Evolutionary conservation across 208 protist genomes (phyloP).

Genomic region (Leishmania mexicana): DNA sequence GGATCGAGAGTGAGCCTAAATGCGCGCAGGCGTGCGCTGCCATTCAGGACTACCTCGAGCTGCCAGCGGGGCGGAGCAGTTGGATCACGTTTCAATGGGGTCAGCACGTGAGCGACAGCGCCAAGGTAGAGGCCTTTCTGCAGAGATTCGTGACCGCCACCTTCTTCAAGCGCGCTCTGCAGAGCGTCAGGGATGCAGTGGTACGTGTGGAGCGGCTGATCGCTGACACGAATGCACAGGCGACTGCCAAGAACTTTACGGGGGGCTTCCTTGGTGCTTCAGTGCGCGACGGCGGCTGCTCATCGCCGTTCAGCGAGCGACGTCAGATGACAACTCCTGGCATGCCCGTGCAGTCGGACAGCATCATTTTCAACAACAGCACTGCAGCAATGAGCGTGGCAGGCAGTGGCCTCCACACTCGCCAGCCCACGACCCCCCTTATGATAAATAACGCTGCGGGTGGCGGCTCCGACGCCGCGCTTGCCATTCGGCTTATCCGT

Average conservation of each 20-base stretch:
- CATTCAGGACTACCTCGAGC: slow-evolving; percentile 49
- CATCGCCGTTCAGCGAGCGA: slow-evolving; percentile 6
- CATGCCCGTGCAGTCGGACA: background rate
- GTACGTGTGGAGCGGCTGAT: slow-evolving; percentile 38
- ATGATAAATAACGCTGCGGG: slow-evolving; percentile 3
- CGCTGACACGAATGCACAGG: slow-evolving; percentile 1
- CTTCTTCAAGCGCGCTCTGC: slow-evolving; percentile 54
- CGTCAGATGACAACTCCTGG: slow-evolving; percentile 1
- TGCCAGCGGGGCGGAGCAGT: slow-evolving; percentile 3
- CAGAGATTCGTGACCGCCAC: slow-evolving; percentile 54
- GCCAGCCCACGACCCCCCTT: slow-evolving; percentile 11
- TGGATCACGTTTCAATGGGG: slow-evolving; percentile 81
- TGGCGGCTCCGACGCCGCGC: background rate
- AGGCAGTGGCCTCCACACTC: slow-evolving; percentile 17
- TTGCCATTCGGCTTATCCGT: slow-evolving; percentile 44
- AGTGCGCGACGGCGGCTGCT: slow-evolving; percentile 10
- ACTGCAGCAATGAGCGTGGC: background rate
- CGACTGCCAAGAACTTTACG: background rate
- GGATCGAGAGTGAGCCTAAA: slow-evolving; percentile 60
- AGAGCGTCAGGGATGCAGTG: slow-evolving; percentile 39
- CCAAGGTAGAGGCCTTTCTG: slow-evolving; percentile 71
- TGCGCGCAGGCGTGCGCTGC: slow-evolving; percentile 52
- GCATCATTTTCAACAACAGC: background rate
- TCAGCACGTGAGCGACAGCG: slow-evolving; percentile 51
- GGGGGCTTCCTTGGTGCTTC: background rate